phyloP scores from a whole-genome alignment of 768 basidiomycete species.

The Rhodotorula taiwanensis region DNA sequence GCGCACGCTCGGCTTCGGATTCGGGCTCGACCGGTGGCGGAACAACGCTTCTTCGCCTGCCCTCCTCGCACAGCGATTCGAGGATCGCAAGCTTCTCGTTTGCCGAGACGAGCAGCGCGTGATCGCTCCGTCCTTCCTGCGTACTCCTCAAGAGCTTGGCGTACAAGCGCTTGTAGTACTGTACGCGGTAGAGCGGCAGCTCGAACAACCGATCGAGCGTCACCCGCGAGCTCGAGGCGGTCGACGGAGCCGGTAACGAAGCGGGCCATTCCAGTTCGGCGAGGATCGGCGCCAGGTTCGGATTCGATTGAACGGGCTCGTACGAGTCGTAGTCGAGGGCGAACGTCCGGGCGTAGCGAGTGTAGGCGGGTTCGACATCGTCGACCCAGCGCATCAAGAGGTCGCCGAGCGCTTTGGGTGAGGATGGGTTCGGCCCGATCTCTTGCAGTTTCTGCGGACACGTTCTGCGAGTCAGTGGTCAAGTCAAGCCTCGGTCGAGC shows the following conservation, averaged over 20 bases:
- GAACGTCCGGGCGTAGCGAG: constrained; percentile 66
- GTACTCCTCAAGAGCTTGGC: constrained; percentile 76
- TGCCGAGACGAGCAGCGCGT: constrained; percentile 69
- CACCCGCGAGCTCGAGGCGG: constrained; percentile 53
- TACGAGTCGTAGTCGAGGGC: constrained; percentile 72
- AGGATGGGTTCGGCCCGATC: constrained; percentile 83
- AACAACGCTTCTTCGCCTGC: constrained; percentile 1
- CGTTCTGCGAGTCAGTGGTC: not conserved
- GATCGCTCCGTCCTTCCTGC: constrained; percentile 75
- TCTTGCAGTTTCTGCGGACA: constrained; percentile 74
- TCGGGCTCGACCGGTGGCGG: too few species aligned
- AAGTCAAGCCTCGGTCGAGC: not conserved
- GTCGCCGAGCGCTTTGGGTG: constrained; percentile 89
- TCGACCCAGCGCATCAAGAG: constrained; percentile 97
- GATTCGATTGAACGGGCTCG: constrained; percentile 70
- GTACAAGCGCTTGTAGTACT: constrained; percentile 89
- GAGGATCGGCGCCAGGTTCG: constrained; percentile 62
- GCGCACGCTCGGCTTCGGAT: not conserved
- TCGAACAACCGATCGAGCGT: constrained; percentile 81
- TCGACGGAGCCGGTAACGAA: constrained; percentile 57
- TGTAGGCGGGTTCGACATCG: constrained; percentile 81
- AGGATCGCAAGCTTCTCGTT: constrained; percentile 71
- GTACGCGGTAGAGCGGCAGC: constrained; percentile 72
- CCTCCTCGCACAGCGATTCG: constrained; percentile 49
- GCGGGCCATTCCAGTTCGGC: constrained; percentile 54